These are phyloP conservation scores for Scytalidium sp. DNA, from an alignment of 2,329 filamentous ascomycete genomes.

Conservation along the genomic window DNA sequence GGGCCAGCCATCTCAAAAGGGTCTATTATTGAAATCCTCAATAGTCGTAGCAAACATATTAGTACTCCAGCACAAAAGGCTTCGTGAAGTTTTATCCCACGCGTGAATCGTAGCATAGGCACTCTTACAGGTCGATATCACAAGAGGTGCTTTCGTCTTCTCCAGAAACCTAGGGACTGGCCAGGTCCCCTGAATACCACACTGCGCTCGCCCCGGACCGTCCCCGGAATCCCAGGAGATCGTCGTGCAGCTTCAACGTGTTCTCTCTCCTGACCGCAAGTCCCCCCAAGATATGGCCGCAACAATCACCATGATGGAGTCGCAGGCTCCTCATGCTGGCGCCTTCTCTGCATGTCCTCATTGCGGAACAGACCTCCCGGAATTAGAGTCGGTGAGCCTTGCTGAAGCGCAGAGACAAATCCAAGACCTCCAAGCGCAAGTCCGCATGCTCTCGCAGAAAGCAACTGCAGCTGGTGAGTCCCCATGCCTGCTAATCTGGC, in stretches of 20 bases:
- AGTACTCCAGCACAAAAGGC: background rate
- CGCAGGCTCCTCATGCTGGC: slow-evolving; percentile 12
- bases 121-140: too few species aligned
- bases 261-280: background rate
- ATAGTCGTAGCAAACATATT: too few species aligned
- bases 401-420: slow-evolving; percentile 55
- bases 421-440: slow-evolving; percentile 67
- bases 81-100: too few species aligned
- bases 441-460: slow-evolving; percentile 68
- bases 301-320: slow-evolving; percentile 27
- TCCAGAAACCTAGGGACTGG: too few species aligned
- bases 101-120: too few species aligned
- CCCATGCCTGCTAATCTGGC: background rate
- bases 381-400: slow-evolving; percentile 17
- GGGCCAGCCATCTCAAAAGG: background rate
- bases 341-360: slow-evolving; percentile 22
- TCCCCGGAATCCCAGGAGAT: background rate
- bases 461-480: slow-evolving; percentile 57
- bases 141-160: too few species aligned
- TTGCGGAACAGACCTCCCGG: slow-evolving; percentile 24
- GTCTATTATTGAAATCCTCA: too few species aligned
- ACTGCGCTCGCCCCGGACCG: too few species aligned
- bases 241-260: background rate
- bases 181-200: too few species aligned
- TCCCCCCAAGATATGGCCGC: slow-evolving; percentile 23